Base-by-base conservation (phyloP, 495 filamentous ascomycete species). In the Aspergillus wentii region DNA sequence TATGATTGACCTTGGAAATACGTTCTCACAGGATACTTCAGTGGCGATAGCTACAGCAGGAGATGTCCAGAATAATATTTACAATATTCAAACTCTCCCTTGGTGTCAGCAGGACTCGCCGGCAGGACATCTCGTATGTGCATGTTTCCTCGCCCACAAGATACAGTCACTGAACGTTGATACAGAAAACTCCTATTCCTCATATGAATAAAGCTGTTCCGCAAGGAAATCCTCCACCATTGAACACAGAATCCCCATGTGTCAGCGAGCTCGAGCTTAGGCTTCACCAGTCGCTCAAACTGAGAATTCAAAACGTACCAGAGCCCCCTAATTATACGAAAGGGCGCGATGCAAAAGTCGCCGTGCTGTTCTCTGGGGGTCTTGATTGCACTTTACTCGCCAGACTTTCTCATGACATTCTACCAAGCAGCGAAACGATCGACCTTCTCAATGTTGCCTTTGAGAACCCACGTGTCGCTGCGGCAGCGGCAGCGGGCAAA, bases 401-500 rank as follows among this genome's bases (percentile, higher is more conserved):
- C 9, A 74, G 89, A 34, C 57, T 97, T 17, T 66, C 74, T n/a
- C 89, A 96, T 48, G 85, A 94, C 18, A 61, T 88, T 16, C 57
- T 95, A 7, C 85, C 87, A 0, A 16, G 52, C 2, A 54, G 70
- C 4, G 78, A 92, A 43, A 63, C 68, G 5, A 83, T 99, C 42
- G 89, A 96, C 52, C 73, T 99, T 0, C 72, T 97, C 14, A 99
- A 99, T 47, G 90, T 99, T 29, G 92, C 89, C 0, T 99, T 99
- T 48, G 86, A 98, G 55, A 98, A 98, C 50, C 88, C 87, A 0
- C 76, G 91, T 15, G 78, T 85, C 4, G 69, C 78, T 7, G 71
- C 62, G 2, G 72, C 75, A 16, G 56, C 71, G 11, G 40, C 28
- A 54, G 52, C 31, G 44, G 33, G 28, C 36, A n/a, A 48, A 29